These are phyloP conservation scores for Colletotrichum tofieldiae DNA, from an alignment of 2,329 filamentous ascomycete species.

Conservation along the genomic window DNA sequence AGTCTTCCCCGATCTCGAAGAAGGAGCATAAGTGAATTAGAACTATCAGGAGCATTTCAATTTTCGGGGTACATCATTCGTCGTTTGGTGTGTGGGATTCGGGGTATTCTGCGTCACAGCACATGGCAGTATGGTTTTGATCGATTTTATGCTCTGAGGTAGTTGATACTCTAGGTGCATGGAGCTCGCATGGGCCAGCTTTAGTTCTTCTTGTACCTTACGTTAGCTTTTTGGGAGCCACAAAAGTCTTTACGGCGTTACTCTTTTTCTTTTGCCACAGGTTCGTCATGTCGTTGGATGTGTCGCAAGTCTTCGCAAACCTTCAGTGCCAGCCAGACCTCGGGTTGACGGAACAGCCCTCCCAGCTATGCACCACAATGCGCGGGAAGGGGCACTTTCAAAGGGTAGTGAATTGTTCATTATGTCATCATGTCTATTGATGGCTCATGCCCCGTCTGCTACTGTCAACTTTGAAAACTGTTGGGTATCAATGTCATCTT, in stretches of 20 bases:
- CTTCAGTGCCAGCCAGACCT: background rate
- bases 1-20: constrained; percentile 65
- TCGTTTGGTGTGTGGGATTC: constrained; percentile 28
- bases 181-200: constrained; percentile 51
- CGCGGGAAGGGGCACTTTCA: too few relatives aligned
- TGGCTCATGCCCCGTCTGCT: constrained; percentile 29
- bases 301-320: background rate
- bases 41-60: constrained; percentile 38
- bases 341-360: too few relatives aligned
- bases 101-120: constrained; percentile 36
- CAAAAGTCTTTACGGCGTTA: constrained; percentile 21
- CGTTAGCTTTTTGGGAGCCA: constrained; percentile 53
- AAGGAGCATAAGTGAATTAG: constrained; percentile 51
- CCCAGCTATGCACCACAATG: background rate
- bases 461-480: constrained; percentile 41
- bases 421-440: background rate
- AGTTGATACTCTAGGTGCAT: constrained; percentile 53
- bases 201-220: constrained; percentile 59
- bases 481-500: constrained; percentile 45
- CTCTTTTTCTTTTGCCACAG: constrained; percentile 37
- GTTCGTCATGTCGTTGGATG: constrained; percentile 1
- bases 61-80: constrained; percentile 42
- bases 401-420: background rate
- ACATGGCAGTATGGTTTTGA: constrained; percentile 45
- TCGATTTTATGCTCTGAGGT: constrained; percentile 56